Conservation (phyloP, 2,329 filamentous ascomycete species). For the Chaetomiaceae sp. region DNA sequence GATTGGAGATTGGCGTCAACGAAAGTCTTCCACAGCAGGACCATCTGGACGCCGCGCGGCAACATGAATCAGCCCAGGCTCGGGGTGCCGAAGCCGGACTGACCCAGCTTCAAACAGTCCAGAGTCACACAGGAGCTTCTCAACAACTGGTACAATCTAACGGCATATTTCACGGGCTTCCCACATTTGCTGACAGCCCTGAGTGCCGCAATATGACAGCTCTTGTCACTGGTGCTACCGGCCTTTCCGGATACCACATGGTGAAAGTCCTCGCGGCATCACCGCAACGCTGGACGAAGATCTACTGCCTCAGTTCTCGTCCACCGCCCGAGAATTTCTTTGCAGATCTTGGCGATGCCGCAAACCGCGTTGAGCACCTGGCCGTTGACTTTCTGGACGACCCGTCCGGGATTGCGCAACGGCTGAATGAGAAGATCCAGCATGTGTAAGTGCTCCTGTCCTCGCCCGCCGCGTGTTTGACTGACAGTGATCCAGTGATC, state of each 20-base stretch:
- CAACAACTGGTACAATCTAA: slow-evolving; percentile 5
- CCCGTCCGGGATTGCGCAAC: slow-evolving; percentile 28
- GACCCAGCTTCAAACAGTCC: neutral
- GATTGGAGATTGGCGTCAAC: neutral
- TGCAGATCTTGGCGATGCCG: slow-evolving; percentile 29
- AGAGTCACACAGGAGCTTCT: neutral
- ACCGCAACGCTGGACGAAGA: slow-evolving; percentile 45
- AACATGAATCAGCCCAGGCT: neutral
- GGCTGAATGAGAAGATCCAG: neutral
- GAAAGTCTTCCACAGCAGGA: neutral
- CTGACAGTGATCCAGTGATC: slow-evolving; percentile 26
- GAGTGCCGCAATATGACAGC: slow-evolving; percentile 42
- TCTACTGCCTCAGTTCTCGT: slow-evolving; percentile 45
- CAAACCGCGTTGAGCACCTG: slow-evolving; percentile 38
- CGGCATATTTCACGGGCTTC: slow-evolving; percentile 48
- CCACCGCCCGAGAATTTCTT: slow-evolving; percentile 37
- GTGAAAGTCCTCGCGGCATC: slow-evolving; percentile 45
- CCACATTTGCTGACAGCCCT: slow-evolving; percentile 38
- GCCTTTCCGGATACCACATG: slow-evolving; percentile 49
- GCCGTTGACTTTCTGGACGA: slow-evolving; percentile 34
- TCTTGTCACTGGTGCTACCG: slow-evolving; percentile 51
- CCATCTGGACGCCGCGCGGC: neutral
- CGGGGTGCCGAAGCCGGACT: neutral
- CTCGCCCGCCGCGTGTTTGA: neutral
- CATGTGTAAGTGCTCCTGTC: slow-evolving; percentile 13